These are phyloP conservation scores for Penicillium ucsense DNA, from an alignment of 495 filamentous ascomycete species.

Conservation along the genomic window DNA sequence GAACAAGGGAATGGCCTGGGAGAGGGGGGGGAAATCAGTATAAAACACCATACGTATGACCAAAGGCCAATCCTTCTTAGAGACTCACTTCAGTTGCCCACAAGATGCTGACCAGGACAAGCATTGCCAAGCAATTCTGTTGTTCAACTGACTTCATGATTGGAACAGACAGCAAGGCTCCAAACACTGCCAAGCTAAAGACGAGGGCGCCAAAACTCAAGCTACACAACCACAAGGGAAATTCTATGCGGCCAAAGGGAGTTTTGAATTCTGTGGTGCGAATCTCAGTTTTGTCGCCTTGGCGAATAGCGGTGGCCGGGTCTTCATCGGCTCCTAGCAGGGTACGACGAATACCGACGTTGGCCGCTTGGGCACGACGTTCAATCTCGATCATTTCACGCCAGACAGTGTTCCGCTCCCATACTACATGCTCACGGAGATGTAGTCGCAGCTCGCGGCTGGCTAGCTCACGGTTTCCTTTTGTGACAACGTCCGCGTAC, in stretches of 20 bases:
- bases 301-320: constrained; percentile 56
- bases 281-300: constrained; percentile 70
- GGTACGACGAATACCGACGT: constrained; percentile 69
- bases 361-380: constrained; percentile 89
- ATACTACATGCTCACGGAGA: constrained; percentile 93
- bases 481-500: constrained; percentile 73
- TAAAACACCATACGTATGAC: not conserved
- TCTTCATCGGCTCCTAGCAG: constrained; percentile 70
- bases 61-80: not conserved
- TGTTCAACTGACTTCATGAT: constrained; percentile 81
- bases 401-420: constrained; percentile 99
- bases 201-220: constrained; percentile 71
- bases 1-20: constrained; percentile 86
- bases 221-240: constrained; percentile 76
- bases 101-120: constrained; percentile 85
- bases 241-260: constrained; percentile 65
- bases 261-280: constrained; percentile 61
- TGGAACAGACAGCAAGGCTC: constrained; percentile 57
- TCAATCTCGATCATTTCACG: constrained; percentile 98
- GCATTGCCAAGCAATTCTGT: constrained; percentile 89
- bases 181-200: constrained; percentile 60
- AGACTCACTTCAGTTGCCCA: constrained; percentile 90
- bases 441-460: constrained; percentile 82
- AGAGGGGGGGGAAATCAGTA: constrained; percentile 8
- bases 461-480: constrained; percentile 64